Evolutionary conservation across 202 grass and related monocot genomes (phyloP).

Genomic region (Panicum virgatum): DNA sequence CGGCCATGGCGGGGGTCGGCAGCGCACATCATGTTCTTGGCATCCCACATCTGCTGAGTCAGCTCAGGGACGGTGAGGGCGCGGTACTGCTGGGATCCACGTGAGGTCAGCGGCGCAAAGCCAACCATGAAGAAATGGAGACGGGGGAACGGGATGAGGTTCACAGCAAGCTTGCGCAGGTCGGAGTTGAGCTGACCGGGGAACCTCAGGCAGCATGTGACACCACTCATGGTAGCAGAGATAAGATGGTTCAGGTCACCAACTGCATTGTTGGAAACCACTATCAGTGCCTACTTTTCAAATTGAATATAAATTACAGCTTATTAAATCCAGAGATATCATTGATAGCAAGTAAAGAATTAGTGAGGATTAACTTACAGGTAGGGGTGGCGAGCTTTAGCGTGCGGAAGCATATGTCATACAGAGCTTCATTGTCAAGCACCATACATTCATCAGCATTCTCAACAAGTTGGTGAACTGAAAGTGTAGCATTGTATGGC

Average conservation of each 20-base stretch:
- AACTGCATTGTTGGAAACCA: slow-evolving; percentile 50
- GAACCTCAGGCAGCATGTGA: slow-evolving; percentile 86
- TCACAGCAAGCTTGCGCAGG: slow-evolving; percentile 84
- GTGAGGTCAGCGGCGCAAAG: slow-evolving; percentile 74
- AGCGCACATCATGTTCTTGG: slow-evolving; percentile 97
- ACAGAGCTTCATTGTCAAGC: slow-evolving; percentile 90
- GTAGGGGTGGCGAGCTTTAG: slow-evolving; percentile 89
- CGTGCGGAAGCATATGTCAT: slow-evolving; percentile 97
- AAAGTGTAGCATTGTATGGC: slow-evolving; percentile 92
- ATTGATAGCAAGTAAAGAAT: neutral
- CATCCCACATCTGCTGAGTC: slow-evolving; percentile 94
- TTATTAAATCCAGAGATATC: neutral
- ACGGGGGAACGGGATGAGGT: slow-evolving; percentile 83
- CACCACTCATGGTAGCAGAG: slow-evolving; percentile 86
- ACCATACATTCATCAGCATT: slow-evolving; percentile 98
- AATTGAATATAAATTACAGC: neutral
- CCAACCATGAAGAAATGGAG: slow-evolving; percentile 99
- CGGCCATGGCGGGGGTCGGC: slow-evolving; percentile 83
- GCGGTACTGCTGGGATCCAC: slow-evolving; percentile 71
- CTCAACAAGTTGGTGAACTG: slow-evolving; percentile 93
- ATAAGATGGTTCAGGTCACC: slow-evolving; percentile 93
- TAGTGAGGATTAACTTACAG: slow-evolving; percentile 56
- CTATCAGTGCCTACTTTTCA: neutral
- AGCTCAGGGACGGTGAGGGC: slow-evolving; percentile 87
- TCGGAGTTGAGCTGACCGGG: slow-evolving; percentile 95